phyloP scores from a whole-genome alignment of 73 alveolate species.

The Uronychia setigera region DNA sequence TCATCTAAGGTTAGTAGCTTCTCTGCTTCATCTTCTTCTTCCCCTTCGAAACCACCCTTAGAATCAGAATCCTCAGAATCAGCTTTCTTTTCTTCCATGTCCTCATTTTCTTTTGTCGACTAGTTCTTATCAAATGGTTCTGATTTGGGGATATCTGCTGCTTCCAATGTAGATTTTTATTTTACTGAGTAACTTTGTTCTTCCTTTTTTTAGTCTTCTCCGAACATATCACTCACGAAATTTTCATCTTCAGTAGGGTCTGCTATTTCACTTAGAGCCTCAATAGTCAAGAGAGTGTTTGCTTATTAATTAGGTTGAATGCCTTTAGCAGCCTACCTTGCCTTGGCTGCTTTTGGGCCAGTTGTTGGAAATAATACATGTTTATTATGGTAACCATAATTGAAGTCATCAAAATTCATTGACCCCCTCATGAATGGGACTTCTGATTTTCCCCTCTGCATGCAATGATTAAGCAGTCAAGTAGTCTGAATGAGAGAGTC shows the following conservation, averaged over 20 bases:
- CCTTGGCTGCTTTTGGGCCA: not conserved
- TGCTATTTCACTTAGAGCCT: not conserved
- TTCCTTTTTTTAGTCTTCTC: not conserved
- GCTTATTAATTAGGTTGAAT: not conserved
- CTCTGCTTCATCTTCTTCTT: not conserved
- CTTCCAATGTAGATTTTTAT: not conserved
- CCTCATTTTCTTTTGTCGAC: no score
- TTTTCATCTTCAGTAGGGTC: not conserved
- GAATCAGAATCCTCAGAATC: not conserved
- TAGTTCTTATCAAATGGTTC: no score
- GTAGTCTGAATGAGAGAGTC: conserved; percentile 45
- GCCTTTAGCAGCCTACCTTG: not conserved
- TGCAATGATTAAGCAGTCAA: conserved; percentile 29
- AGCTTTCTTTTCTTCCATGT: not conserved
- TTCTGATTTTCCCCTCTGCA: conserved; percentile 8
- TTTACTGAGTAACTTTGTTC: not conserved
- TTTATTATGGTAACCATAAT: conserved; percentile 42
- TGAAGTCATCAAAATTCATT: conserved; percentile 62
- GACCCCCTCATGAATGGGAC: conserved; percentile 53
- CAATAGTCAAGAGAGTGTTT: not conserved
- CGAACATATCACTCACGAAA: not conserved
- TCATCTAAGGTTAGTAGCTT: not conserved
- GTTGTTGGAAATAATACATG: conserved; percentile 14
- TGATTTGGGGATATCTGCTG: not conserved
- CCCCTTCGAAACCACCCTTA: not conserved